Percentiles rank a stretch among this genome's conserved stretches.
These are phyloP conservation scores for Leishmania major DNA, from an alignment of 208 protist genomes.

Conservation along the genomic window DNA sequence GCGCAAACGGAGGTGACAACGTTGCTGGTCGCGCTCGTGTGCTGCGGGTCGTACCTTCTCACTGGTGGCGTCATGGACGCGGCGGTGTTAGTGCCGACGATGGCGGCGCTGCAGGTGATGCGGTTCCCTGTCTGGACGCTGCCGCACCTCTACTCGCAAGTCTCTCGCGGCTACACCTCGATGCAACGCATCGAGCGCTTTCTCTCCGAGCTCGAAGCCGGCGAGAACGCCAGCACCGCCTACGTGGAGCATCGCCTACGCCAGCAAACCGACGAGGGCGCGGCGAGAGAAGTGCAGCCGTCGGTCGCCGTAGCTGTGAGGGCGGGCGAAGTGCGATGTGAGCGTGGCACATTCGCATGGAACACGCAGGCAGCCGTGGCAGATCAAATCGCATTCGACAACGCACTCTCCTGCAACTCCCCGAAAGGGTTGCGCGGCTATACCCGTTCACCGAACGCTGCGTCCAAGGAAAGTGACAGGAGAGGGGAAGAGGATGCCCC, in stretches of 20 bases:
- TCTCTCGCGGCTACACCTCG: constrained; percentile 56
- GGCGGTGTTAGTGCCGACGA: constrained; percentile 67
- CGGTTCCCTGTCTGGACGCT: constrained; percentile 72
- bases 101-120: constrained; percentile 74
- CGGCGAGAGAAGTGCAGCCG: background rate
- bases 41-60: constrained; percentile 66
- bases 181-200: constrained; percentile 68
- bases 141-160: constrained; percentile 61
- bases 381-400: constrained; percentile 17
- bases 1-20: constrained; percentile 62
- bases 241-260: constrained; percentile 18
- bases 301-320: background rate
- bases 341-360: constrained; percentile 32
- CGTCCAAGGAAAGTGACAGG: background rate
- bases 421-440: background rate
- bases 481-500: background rate
- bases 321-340: constrained; percentile 29
- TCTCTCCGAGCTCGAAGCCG: constrained; percentile 37
- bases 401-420: background rate
- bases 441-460: background rate
- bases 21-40: constrained; percentile 63
- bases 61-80: constrained; percentile 59
- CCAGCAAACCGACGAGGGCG: constrained; percentile 1
- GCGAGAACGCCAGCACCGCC: constrained; percentile 19
- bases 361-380: constrained; percentile 14